Base-by-base conservation (phyloP, 768 basidiomycete genomes). In the Lepiota venenata region DNA sequence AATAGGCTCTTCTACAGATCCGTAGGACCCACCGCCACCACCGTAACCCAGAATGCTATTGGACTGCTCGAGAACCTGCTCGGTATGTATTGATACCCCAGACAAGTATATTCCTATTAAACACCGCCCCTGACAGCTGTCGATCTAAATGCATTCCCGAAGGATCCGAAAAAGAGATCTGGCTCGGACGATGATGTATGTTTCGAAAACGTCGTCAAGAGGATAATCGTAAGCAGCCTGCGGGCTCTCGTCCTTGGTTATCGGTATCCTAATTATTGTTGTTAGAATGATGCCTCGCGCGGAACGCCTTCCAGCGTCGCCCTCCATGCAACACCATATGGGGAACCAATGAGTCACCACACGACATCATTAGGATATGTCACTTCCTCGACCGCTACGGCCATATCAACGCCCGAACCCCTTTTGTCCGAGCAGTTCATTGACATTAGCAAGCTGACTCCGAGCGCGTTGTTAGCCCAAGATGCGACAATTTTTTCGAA, bases 141-240 rank as follows among this genome's bases (percentile, higher is more conserved):
- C 16, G 53, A 55, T 39, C 27, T 15, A 22, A 21, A 27, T 9
- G 35, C 9, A 20, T 39, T 21, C 37, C 22, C 53, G 12, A 43
- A 37, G 16, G 50, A 40, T 21, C 16, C 15, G 4, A 39, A 41
- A 35, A 22, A 62, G 40, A 55, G 58, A 41, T 32, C 56, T 0
- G 51, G 48, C 5, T 47, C 58, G 14, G 51, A 61, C 12, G 61
- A 63, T 29, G 60, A 61, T 45, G 58, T 56, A 8, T 56, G 57
- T 12, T 66, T 66, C 32, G 65, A 64, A 39, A 56, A 57, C 14
- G 54, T 65, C 5, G 65, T 63, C 1, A 66, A 63, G 40, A 60
- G 58, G 35, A 59, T 66, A 44, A 60, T 66, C 20, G 63, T 66
- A 46, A 27, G 62, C 32, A 32, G 9, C 2, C 3, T 32, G 10